A percentile compares a stretch with the other conserved stretches of the same genome.
These are phyloP conservation scores for Tylopilus rubrobrunneus DNA, from an alignment of 768 basidiomycete species.

Conservation along the genomic window DNA sequence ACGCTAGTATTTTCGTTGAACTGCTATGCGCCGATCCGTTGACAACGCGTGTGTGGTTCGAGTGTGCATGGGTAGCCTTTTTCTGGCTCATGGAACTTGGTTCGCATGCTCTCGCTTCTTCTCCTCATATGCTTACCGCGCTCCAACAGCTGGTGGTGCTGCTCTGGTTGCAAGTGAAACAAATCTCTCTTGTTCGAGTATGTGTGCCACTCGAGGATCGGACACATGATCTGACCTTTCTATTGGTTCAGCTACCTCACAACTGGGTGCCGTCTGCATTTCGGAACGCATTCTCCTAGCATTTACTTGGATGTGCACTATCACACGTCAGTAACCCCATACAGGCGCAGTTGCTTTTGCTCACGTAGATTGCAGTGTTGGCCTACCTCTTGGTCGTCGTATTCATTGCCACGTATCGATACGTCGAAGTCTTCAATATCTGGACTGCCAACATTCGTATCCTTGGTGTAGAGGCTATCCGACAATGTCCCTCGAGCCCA, in stretches of 20 bases:
- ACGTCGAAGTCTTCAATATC: constrained; percentile 43
- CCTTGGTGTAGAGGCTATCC: constrained; percentile 34
- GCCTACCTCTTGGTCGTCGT: constrained; percentile 52
- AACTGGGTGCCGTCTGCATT: constrained; percentile 33
- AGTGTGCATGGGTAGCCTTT: constrained; percentile 55
- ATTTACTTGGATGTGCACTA: constrained; percentile 54
- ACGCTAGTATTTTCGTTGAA: constrained; percentile 54
- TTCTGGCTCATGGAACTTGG: constrained; percentile 60
- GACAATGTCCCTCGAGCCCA: constrained; percentile 29
- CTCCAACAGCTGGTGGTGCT: constrained; percentile 46
- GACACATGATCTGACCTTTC: background rate
- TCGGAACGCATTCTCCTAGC: constrained; percentile 55
- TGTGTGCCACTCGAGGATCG: background rate
- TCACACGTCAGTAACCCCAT: constrained; percentile 34
- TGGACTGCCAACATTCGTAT: constrained; percentile 50
- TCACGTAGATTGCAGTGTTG: constrained; percentile 41
- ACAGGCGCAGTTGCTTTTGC: background rate
- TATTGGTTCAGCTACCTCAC: background rate
- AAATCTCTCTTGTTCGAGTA: constrained; percentile 36
- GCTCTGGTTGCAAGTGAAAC: constrained; percentile 43
- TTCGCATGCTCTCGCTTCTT: constrained; percentile 30
- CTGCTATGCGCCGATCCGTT: constrained; percentile 47
- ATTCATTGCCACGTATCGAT: constrained; percentile 39
- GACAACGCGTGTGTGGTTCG: constrained; percentile 68
- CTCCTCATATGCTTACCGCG: constrained; percentile 4